Evolutionary conservation across 345 rosid species (phyloP).

Genomic region (Citrus mangshanensis): DNA sequence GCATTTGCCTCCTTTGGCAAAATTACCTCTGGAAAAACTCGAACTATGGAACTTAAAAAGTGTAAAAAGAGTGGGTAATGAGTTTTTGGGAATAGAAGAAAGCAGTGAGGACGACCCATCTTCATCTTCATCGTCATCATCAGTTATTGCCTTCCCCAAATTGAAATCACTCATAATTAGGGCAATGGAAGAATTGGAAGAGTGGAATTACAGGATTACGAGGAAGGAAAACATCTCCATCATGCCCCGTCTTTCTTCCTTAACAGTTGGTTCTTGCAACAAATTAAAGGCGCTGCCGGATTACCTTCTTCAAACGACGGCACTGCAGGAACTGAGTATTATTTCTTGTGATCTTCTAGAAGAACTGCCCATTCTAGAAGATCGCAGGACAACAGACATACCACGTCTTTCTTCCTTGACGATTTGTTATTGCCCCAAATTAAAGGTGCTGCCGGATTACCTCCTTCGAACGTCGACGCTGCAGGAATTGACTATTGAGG

Average conservation of each 20-base stretch:
- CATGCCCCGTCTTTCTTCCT: conserved; percentile 2
- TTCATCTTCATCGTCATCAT: not conserved
- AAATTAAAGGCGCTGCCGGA: not conserved
- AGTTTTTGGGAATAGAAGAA: conserved; percentile 8
- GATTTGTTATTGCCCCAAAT: rapidly evolving
- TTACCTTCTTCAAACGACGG: not conserved
- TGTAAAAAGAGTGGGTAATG: not conserved
- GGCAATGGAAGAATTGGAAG: not conserved
- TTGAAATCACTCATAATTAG: no score
- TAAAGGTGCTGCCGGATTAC: not conserved
- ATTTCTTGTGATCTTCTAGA: no score
- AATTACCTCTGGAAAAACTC: conserved; percentile 8
- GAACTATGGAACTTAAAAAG: no score
- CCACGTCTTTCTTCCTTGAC: not conserved
- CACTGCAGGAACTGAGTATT: no score
- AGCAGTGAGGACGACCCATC: not conserved
- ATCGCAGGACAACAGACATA: no score
- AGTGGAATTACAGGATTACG: conserved; percentile 3
- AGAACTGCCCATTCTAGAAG: no score
- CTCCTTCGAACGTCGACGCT: not conserved
- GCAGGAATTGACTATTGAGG: rapidly evolving
- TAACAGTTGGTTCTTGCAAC: not conserved
- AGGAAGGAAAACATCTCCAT: not conserved
- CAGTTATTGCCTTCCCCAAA: no score
- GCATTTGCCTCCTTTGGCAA: not conserved